Evolutionary conservation across 768 basidiomycete species (phyloP).

Genomic region (Psilocybe sp.): DNA sequence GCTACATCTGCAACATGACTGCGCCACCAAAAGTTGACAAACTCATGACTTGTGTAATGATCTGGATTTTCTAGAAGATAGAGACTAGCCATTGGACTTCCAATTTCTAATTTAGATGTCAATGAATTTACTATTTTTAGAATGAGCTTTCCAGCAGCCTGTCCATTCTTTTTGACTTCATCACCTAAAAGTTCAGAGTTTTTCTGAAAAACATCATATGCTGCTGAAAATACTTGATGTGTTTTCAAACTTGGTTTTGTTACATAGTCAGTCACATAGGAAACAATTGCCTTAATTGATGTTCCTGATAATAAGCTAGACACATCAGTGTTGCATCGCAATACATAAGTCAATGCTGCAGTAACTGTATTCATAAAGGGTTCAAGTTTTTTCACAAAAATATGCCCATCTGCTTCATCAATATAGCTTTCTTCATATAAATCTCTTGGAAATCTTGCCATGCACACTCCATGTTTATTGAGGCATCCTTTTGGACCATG

Average conservation of each 20-base stretch:
- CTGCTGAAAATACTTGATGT: constrained; percentile 31
- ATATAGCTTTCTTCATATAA: constrained; percentile 17
- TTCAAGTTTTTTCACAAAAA: constrained; percentile 31
- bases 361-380: constrained; percentile 34
- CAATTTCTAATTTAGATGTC: constrained; percentile 32
- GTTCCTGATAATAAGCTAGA: constrained; percentile 37
- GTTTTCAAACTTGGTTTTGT: constrained; percentile 38
- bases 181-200: constrained; percentile 20
- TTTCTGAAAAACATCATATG: constrained; percentile 21
- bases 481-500: constrained; percentile 19
- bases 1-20: constrained; percentile 23
- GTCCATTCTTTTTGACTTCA: constrained; percentile 2
- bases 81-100: constrained; percentile 31
- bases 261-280: constrained; percentile 42
- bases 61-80: constrained; percentile 34
- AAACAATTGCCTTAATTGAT: constrained; percentile 32
- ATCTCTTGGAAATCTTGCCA: constrained; percentile 31
- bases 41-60: constrained; percentile 34
- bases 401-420: constrained; percentile 24
- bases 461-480: constrained; percentile 28
- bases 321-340: constrained; percentile 37
- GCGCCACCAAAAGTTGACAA: constrained; percentile 31
- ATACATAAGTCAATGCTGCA: constrained; percentile 25
- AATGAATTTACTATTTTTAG: constrained; percentile 34
- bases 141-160: constrained; percentile 27